These are phyloP conservation scores for Macrophomina pseudophaseolina DNA, from an alignment of 2,329 filamentous ascomycete genomes.

Conservation along the genomic window DNA sequence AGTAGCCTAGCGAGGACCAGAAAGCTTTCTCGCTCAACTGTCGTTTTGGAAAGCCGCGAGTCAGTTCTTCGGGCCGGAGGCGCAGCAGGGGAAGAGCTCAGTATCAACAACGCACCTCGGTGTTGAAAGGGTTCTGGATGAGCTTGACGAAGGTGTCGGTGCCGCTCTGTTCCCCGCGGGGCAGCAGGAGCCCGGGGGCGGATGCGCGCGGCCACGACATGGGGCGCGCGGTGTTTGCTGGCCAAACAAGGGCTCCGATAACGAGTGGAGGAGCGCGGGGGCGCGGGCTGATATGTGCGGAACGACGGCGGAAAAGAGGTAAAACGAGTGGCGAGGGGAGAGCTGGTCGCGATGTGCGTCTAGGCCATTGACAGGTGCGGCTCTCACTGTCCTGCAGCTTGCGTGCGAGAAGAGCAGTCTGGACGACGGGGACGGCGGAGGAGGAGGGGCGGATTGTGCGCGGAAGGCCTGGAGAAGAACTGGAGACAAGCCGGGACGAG, in stretches of 20 bases:
- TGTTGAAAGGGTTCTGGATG: constrained; percentile 48
- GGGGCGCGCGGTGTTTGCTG: not conserved
- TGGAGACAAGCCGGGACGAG: constrained; percentile 8
- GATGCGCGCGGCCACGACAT: constrained; percentile 15
- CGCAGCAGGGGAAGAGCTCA: not conserved
- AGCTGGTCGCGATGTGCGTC: not conserved
- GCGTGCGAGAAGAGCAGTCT: not conserved
- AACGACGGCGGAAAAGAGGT: not conserved
- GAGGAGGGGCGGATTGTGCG: not conserved
- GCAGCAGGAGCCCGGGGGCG: constrained; percentile 1
- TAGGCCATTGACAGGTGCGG: constrained; percentile 19
- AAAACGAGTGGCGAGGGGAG: constrained; percentile 21
- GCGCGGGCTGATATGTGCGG: not conserved
- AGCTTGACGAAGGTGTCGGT: constrained; percentile 45
- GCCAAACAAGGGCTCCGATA: constrained; percentile 2
- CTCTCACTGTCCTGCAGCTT: constrained; percentile 3
- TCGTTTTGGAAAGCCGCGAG: constrained; percentile 1
- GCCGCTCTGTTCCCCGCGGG: constrained; percentile 23
- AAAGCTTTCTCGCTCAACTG: constrained; percentile 68
- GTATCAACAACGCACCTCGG: constrained; percentile 32
- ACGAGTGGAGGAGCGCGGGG: constrained; percentile 14
- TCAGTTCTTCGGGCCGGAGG: not conserved
- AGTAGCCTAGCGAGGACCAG: constrained; percentile 79
- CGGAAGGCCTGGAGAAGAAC: constrained; percentile 18
- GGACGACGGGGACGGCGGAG: constrained; percentile 1